Conservation (phyloP, 257 asterid genomes). For the Solanum piurae region DNA sequence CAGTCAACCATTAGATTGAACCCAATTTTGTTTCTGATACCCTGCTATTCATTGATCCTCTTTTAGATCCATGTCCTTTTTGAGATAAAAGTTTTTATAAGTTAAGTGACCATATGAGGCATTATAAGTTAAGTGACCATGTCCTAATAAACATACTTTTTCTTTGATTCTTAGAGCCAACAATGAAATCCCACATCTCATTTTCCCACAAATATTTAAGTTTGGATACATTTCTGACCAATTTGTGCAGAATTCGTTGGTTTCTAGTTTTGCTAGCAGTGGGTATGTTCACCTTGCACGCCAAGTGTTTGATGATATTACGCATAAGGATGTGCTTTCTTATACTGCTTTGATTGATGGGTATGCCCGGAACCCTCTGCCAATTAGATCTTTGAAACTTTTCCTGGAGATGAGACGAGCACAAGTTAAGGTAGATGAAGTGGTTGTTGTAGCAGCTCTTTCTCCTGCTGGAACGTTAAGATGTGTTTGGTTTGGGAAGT, state of each 20-base stretch:
- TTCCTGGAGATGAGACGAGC: conserved; percentile 30
- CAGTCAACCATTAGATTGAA: no score
- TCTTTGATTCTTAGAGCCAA: conserved; percentile 33
- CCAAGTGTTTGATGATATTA: conserved; percentile 40
- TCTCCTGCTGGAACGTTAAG: conserved; percentile 26
- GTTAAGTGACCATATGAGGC: no score
- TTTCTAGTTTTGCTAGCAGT: conserved; percentile 6
- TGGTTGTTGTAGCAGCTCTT: conserved; percentile 35
- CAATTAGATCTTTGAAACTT: conserved; percentile 23
- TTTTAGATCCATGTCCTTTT: no score
- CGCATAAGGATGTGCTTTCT: conserved; percentile 23
- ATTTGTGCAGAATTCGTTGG: conserved; percentile 34
- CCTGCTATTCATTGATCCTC: no score
- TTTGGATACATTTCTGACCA: conserved; percentile 36
- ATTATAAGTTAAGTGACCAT: background rate
- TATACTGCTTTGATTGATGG: conserved; percentile 45
- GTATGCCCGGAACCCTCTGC: conserved; percentile 12
- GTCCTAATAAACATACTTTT: conserved; percentile 48
- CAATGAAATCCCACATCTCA: conserved; percentile 6
- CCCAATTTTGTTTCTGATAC: no score
- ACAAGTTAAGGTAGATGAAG: conserved; percentile 30
- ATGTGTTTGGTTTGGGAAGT: conserved; percentile 32
- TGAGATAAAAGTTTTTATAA: no score
- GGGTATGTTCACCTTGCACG: conserved; percentile 18
- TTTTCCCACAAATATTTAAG: conserved; percentile 20